Percentiles rank a stretch among this genome's conserved stretches.
phyloP scores from a whole-genome alignment of 1,284 basidiomycete species.

The Cryptococcus sp. region DNA sequence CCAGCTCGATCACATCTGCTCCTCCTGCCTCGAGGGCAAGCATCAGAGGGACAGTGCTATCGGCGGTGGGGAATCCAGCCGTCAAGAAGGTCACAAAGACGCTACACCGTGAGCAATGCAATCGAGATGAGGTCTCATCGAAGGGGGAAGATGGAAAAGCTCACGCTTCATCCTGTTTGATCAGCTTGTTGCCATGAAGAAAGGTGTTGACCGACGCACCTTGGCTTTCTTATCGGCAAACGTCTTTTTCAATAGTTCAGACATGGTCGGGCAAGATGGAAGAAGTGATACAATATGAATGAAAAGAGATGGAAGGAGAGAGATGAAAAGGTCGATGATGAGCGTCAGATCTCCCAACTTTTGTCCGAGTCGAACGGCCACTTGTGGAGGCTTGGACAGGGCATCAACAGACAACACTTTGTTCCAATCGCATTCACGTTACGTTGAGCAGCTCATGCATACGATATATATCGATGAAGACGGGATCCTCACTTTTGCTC shows the following conservation, averaged over 20 bases:
- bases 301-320: not conserved
- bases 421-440: too few species aligned
- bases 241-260: slow-evolving; percentile 64
- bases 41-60: slow-evolving; percentile 80
- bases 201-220: too few species aligned
- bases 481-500: too few species aligned
- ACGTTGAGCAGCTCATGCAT: too few species aligned
- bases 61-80: slow-evolving; percentile 73
- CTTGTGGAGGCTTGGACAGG: too few species aligned
- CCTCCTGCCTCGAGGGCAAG: slow-evolving; percentile 89
- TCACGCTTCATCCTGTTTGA: slow-evolving; percentile 36
- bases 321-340: not conserved
- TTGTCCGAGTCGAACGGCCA: too few species aligned
- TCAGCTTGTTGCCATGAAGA: too few species aligned
- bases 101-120: slow-evolving; percentile 45
- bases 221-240: slow-evolving; percentile 66
- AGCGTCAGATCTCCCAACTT: too few species aligned
- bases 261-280: slow-evolving; percentile 51
- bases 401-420: too few species aligned
- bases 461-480: too few species aligned
- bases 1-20: slow-evolving; percentile 91
- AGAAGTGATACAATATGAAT: not conserved
- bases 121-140: not conserved
- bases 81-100: slow-evolving; percentile 86
- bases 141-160: slow-evolving; percentile 11